Evolutionary conservation across 23 red algal genomes (phyloP).

Genomic region (Cyanidium caldarium): DNA sequence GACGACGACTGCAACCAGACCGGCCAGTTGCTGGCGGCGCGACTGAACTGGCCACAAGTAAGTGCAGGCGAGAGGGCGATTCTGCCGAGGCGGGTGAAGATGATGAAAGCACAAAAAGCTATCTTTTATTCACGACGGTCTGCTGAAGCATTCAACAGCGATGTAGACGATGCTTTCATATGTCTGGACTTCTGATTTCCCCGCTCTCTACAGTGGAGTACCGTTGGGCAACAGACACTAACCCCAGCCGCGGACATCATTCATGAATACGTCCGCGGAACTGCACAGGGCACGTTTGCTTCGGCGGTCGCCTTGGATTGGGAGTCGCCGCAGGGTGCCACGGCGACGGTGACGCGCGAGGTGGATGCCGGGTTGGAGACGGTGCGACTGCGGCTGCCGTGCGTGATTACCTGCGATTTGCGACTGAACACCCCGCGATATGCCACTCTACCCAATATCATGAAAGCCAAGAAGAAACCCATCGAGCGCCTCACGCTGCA

Average conservation of each 20-base stretch:
- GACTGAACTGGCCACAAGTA: constrained; percentile 90
- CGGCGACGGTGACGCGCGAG: constrained; percentile 47
- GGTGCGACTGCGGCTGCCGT: constrained; percentile 39
- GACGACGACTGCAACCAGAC: constrained; percentile 96
- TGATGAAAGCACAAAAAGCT: neutral
- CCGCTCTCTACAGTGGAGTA: too few relatives aligned
- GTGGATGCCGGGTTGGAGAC: constrained; percentile 88
- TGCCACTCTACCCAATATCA: constrained; percentile 67
- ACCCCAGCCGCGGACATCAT: too few relatives aligned
- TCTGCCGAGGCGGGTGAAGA: neutral
- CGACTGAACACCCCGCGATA: constrained; percentile 87
- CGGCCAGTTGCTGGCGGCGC: constrained; percentile 72
- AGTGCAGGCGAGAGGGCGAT: neutral
- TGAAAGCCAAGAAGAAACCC: constrained; percentile 92
- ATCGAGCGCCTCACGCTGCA: constrained; percentile 33
- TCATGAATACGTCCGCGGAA: too few relatives aligned
- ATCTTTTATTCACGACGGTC: constrained; percentile 63
- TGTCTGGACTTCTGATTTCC: too few relatives aligned
- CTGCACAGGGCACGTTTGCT: constrained; percentile 87
- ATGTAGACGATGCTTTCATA: too few relatives aligned
- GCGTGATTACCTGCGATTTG: constrained; percentile 69
- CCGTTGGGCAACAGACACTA: too few relatives aligned
- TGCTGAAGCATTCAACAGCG: too few relatives aligned
- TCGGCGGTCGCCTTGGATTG: constrained; percentile 43
- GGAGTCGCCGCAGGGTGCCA: too few relatives aligned